These are phyloP conservation scores for Termitomyces sp. DNA, from an alignment of 768 basidiomycete species.

Conservation along the genomic window DNA sequence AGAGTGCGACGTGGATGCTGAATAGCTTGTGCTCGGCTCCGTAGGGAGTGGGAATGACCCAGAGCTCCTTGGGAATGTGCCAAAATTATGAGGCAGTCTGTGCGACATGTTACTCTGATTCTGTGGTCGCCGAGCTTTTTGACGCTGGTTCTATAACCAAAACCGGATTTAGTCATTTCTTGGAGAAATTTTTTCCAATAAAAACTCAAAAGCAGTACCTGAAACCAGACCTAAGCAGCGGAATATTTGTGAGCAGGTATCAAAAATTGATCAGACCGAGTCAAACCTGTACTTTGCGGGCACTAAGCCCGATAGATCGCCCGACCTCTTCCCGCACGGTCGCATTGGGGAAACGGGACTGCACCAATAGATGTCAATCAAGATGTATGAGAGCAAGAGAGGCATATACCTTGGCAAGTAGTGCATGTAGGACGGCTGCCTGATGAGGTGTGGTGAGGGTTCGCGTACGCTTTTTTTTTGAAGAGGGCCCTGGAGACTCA, in stretches of 20 bases:
- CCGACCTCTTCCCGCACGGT: slow-evolving; percentile 87
- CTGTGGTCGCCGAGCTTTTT: slow-evolving; percentile 77
- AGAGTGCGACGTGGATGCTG: background rate
- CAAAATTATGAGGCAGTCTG: slow-evolving; percentile 55
- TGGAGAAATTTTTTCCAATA: slow-evolving; percentile 5
- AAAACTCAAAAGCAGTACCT: slow-evolving; percentile 38
- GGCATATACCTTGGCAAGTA: slow-evolving; percentile 72
- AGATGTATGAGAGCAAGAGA: background rate
- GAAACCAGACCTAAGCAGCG: slow-evolving; percentile 76
- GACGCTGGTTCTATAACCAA: slow-evolving; percentile 68
- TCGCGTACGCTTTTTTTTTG: slow-evolving; percentile 79
- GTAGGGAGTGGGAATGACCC: slow-evolving; percentile 11
- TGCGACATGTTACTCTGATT: slow-evolving; percentile 49
- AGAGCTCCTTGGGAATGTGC: slow-evolving; percentile 48
- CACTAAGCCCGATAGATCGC: slow-evolving; percentile 80
- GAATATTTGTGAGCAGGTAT: slow-evolving; percentile 7
- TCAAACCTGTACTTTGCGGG: slow-evolving; percentile 83
- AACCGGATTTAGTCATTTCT: slow-evolving; percentile 15
- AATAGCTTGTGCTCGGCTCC: slow-evolving; percentile 9
- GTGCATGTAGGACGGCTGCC: slow-evolving; percentile 78
- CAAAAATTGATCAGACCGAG: slow-evolving; percentile 7
- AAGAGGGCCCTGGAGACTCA: slow-evolving; percentile 33
- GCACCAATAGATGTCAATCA: slow-evolving; percentile 6
- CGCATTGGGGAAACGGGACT: slow-evolving; percentile 89
- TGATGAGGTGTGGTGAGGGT: slow-evolving; percentile 86